Conservation (phyloP, 1,139 yeast genomes). For the Nakaseomyces glabratus region DNA sequence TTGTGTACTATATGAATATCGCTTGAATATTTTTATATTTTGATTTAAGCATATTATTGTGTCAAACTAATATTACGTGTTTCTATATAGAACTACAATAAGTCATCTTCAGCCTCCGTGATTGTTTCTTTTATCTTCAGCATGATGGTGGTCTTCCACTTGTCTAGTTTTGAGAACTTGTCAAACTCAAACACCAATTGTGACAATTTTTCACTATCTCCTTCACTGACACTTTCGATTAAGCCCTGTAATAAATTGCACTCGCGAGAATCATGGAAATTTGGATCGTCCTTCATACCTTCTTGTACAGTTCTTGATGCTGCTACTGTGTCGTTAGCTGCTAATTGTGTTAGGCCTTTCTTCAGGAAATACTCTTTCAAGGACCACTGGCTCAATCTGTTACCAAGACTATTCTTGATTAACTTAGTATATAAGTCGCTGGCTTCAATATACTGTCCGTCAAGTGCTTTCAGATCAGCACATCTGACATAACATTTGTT, state of each 20-base stretch:
- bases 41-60: no score
- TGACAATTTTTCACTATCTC: slow-evolving; percentile 70
- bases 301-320: slow-evolving; percentile 65
- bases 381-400: slow-evolving; percentile 78
- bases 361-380: slow-evolving; percentile 86
- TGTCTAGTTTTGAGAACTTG: slow-evolving; percentile 81
- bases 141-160: slow-evolving; percentile 81
- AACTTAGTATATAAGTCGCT: slow-evolving; percentile 67
- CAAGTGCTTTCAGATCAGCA: slow-evolving; percentile 80
- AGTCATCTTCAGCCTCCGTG: slow-evolving; percentile 63
- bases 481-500: slow-evolving; percentile 82
- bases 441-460: slow-evolving; percentile 65
- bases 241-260: slow-evolving; percentile 55
- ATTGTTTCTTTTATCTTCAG: slow-evolving; percentile 72
- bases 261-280: slow-evolving; percentile 74
- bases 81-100: slow-evolving; percentile 14
- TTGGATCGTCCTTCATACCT: slow-evolving; percentile 63
- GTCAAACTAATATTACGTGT: no score
- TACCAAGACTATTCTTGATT: slow-evolving; percentile 67
- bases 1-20: no score
- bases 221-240: slow-evolving; percentile 63
- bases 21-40: no score
- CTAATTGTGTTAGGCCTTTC: slow-evolving; percentile 72
- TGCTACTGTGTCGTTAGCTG: slow-evolving; percentile 77
- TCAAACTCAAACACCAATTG: slow-evolving; percentile 75